Conservation (phyloP, 257 asterid species). For the Euphrasia confusa region DNA sequence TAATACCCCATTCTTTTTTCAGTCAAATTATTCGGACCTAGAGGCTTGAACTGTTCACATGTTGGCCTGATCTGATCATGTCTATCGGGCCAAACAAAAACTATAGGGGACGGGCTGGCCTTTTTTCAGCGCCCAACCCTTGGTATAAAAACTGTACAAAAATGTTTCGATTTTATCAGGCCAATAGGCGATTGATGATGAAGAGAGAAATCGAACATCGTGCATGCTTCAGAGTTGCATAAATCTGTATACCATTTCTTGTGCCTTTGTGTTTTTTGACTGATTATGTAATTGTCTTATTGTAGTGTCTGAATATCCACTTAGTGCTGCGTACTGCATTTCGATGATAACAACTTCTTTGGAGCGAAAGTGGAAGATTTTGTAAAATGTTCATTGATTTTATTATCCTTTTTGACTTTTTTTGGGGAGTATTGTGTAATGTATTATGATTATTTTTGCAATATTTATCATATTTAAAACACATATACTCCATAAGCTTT, state of each 20-base stretch:
- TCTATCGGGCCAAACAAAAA: too few species aligned
- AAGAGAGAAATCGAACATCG: neutral
- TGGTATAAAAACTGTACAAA: too few species aligned
- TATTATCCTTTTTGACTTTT: too few species aligned
- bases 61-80: too few species aligned
- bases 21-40: neutral
- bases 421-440: neutral
- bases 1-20: neutral
- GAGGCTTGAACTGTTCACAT: too few species aligned
- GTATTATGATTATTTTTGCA: neutral
- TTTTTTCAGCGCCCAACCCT: too few species aligned
- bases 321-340: conserved; percentile 88
- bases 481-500: too few species aligned
- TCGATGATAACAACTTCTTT: conserved; percentile 63
- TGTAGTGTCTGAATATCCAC: conserved; percentile 83
- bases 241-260: neutral
- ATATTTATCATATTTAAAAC: neutral
- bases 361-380: conserved; percentile 70
- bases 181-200: too few species aligned
- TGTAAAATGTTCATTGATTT: conserved; percentile 29
- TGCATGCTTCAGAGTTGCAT: neutral
- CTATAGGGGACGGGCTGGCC: too few species aligned
- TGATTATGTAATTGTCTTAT: conserved; percentile 13
- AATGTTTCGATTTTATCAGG: too few species aligned
- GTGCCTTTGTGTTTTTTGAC: conserved; percentile 9